These are phyloP conservation scores for Alternaria tenuissima DNA, from an alignment of 2,329 filamentous ascomycete genomes.

Conservation along the genomic window DNA sequence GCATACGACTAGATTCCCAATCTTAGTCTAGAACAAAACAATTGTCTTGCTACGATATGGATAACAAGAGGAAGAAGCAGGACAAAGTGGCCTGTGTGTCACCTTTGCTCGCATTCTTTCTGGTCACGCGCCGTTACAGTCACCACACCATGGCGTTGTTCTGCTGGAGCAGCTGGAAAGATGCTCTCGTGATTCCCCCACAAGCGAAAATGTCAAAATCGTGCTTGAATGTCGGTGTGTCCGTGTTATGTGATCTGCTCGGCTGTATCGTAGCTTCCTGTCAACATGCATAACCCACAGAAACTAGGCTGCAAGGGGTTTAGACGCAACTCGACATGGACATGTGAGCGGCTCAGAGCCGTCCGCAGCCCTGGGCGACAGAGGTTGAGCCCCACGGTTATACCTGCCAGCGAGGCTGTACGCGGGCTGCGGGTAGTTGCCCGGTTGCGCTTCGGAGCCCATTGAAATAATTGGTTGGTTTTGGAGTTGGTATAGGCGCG, in stretches of 20 bases:
- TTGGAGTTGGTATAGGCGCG: not conserved
- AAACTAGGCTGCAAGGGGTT: not conserved
- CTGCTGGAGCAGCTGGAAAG: not conserved
- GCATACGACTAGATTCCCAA: not conserved
- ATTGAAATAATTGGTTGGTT: not conserved
- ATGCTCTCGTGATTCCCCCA: not conserved
- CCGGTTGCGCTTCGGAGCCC: not conserved
- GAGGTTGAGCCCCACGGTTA: not conserved
- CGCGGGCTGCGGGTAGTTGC: not conserved
- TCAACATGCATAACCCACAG: not conserved
- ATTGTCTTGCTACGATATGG: not conserved
- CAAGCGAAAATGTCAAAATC: not conserved
- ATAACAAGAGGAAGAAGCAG: not conserved
- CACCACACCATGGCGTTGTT: not conserved
- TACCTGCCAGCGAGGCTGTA: not conserved
- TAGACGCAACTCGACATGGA: not conserved
- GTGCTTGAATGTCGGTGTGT: conserved; percentile 10
- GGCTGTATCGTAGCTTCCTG: not conserved
- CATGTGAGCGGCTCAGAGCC: not conserved
- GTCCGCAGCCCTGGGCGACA: not conserved
- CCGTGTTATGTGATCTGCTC: conserved; percentile 3
- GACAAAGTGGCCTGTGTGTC: conserved; percentile 4
- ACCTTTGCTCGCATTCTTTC: not conserved
- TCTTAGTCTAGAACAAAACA: conserved; percentile 1
- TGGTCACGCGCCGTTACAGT: not conserved